These are phyloP conservation scores for Diutina rugosa DNA, from an alignment of 1,139 yeast species.

Conservation along the genomic window DNA sequence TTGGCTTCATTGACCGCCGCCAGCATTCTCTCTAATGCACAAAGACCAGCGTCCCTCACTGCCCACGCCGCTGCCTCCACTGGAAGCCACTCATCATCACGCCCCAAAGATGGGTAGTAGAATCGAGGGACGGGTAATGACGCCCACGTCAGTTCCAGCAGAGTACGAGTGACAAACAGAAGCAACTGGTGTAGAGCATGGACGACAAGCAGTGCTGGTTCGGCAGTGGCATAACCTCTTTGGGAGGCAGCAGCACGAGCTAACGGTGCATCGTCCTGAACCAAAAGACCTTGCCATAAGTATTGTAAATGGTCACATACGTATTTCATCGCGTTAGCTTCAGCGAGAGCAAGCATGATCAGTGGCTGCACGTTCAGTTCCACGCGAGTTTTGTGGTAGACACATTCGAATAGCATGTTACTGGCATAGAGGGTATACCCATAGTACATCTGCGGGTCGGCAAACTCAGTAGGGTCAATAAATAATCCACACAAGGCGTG, in stretches of 20 bases:
- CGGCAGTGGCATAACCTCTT: neutral
- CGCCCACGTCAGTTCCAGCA: neutral
- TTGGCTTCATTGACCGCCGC: neutral
- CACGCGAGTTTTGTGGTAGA: neutral
- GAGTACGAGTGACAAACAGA: neutral
- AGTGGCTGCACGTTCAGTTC: neutral
- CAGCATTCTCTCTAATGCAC: neutral
- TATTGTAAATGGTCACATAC: neutral
- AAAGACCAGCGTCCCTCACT: neutral
- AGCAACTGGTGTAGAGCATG: neutral
- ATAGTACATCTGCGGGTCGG: neutral
- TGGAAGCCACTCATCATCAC: neutral
- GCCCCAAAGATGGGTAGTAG: neutral
- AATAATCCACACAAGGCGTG: slow-evolving; percentile 14
- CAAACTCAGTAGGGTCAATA: neutral
- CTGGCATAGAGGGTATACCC: neutral
- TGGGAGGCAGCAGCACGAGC: neutral
- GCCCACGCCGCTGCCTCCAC: neutral
- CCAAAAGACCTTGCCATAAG: neutral
- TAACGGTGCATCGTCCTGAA: neutral
- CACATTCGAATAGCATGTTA: neutral
- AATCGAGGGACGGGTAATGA: neutral
- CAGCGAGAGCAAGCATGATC: neutral
- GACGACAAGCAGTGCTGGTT: neutral
- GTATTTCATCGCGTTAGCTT: neutral